Evolutionary conservation across 306 rosid genomes (phyloP), one percentile per base, ranked within the genome.

Genomic region (Canavalia gladiata): DNA sequence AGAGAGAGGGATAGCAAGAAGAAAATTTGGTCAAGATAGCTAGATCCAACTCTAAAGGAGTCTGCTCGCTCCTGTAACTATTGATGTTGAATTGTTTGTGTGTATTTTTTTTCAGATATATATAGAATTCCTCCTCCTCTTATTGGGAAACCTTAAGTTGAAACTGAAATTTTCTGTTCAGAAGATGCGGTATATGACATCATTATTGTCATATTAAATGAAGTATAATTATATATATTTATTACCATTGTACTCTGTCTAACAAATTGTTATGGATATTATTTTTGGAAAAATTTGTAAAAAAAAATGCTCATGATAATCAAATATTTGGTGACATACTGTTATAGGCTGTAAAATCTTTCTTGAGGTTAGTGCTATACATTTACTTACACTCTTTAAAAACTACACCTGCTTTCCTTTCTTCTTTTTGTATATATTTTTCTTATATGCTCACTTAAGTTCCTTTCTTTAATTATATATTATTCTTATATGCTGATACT

Each of bases 21-120:
- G 78, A 94, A 94, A 85, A 87, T 91, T 6, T 94, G 98, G 98
- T 87, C 92, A 46, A 79, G 97, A 82, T 93, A 82, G 68, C 37
- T 5, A 52, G 37, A 72, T 46, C 63, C 3, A 72, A 46, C 39
- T 34, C 60, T 4, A 42, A 9, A 35, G 67, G 54, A 78, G 68
- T 25, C 43, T 52, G 57, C 82, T 55, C 34, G 81, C 81, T 74
- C 81, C 77, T 81, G 54, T 66, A 34, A n/a, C 66, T 9, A 52
- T 51, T 68, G 73, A 76, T 57, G 45, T 68, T 50, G 29, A 57
- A 62, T 77, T 18, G 10, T 58, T 31, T 83, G 76, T 77, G 66
- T 72, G 59, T 83, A 31, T 34, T 72, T 43, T 67, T 55, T 35
- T 18, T 18, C 25, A 18, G 25, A 18, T 10, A 10, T 7, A 59